Base-by-base conservation (phyloP, 805 yeast species). In the Myxozyma melibiosi region DNA sequence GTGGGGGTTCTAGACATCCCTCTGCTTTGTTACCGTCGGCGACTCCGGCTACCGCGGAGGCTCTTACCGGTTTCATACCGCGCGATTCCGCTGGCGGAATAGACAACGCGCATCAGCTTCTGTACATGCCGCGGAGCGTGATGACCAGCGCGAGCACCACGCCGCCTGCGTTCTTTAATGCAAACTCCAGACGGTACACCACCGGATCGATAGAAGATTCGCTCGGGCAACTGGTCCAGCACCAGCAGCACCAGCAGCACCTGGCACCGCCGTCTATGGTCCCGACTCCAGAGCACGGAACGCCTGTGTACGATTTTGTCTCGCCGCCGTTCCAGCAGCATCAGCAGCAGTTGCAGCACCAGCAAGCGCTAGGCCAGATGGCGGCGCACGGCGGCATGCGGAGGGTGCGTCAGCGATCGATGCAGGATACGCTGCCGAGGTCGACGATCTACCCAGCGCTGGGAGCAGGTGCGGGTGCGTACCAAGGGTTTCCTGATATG, bases 171-270 rank as follows among this genome's bases (percentile, higher is more conserved):
- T 33, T 14, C 25, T 14, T 45, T 14, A 45, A 45, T 34, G 34
- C 53, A 14, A 39, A 31, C 35, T 22, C 43, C 3, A 13, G 55
- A 9, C 30, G 55, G 33, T 43, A 51, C n/a, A 51, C 55, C 4
- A 51, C 55, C 2, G 55, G 55, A 24, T 42, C 50, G 14, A 33
- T 51, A 13, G 34, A 43, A 6, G 55, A 43, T 14, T 11, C 22
- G 49, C 14, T 51, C n/a, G n/a, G 16, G 33, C 44, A 9, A 18
- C 22, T 28, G 28, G 33, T 11, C 33, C 20, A 16, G 41, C 24
- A 38, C 30, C 16, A 27, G 18, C 33, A 22, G n/a, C n/a, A 11
- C 38, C 49, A 22, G 20, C 45, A n/a, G 49, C 38, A 25, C 11
- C 16, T 33, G 49, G n/a, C n/a, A n/a, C n/a, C n/a, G n/a, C n/a